phyloP scores from a whole-genome alignment of 306 rosid genomes.

The Mucuna pruriens region DNA sequence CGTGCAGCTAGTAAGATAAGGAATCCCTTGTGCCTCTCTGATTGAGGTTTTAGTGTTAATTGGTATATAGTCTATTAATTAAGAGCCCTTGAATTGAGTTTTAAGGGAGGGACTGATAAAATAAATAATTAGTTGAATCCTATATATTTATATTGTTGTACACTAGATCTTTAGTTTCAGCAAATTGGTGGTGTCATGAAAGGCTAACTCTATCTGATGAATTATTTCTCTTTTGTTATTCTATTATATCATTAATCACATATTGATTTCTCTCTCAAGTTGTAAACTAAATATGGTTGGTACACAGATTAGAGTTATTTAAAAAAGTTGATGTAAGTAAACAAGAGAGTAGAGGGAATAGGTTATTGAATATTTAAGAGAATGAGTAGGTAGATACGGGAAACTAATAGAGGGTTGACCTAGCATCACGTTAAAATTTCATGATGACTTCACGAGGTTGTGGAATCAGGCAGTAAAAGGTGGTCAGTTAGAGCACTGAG shows the following conservation, averaged over 20 bases:
- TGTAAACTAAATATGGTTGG: too few relatives aligned
- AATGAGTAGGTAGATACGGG: neutral
- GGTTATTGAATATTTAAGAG: neutral
- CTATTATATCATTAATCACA: too few relatives aligned
- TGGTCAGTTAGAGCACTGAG: constrained; percentile 51
- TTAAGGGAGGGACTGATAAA: too few relatives aligned
- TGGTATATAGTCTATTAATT: neutral
- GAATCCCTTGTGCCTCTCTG: neutral
- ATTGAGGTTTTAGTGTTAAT: neutral
- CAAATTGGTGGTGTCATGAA: too few relatives aligned
- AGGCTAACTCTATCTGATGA: too few relatives aligned
- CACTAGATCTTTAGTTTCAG: too few relatives aligned
- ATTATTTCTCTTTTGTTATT: too few relatives aligned
- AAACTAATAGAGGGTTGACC: constrained; percentile 41
- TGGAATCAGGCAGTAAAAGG: constrained; percentile 44
- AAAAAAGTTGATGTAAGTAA: too few relatives aligned
- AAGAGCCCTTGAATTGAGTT: neutral
- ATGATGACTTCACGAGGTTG: constrained; percentile 67
- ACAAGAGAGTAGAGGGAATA: neutral
- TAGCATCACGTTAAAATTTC: constrained; percentile 42
- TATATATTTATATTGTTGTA: too few relatives aligned
- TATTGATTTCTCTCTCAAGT: neutral
- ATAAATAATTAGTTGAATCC: neutral
- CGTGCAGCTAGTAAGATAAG: neutral
- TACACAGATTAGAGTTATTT: too few relatives aligned